Base-by-base conservation (phyloP, 2,329 filamentous ascomycete species). In the Apiospora phragmitis region DNA sequence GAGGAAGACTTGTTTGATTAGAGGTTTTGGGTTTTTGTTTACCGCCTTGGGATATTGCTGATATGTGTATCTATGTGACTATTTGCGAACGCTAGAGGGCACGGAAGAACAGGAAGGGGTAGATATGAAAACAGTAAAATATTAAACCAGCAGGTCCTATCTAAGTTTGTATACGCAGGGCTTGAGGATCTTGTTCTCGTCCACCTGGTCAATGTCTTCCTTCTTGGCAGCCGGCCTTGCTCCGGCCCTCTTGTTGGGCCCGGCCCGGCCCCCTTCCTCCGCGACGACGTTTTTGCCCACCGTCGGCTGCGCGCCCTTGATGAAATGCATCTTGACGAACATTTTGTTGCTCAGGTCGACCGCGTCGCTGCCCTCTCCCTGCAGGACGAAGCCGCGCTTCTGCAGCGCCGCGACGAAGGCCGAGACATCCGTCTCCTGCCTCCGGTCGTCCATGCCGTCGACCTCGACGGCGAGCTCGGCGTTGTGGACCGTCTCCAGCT, bases 261-360 rank as follows among this genome's bases (percentile, higher is more conserved):
- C 74, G 14, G 38, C 80, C 3, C 83, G 85, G 76, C 89, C 87
- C 81, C 91, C 90, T 24, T 91, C 92, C 90, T 89, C 73, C 18
- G 81, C 79, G 69, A 83, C 85, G 18, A 86, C 89, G 74, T 92
- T 90, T 84, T 97, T 97, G 32, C 94, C 94, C 79, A 90, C 92
- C 2, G 87, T 87, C 0, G 95, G 92, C 62, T 90, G 84, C 26
- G 90, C 90, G n/a, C 88, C 90, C 84, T 98, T 99, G 76, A 95
- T 86, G 81, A 99, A 99, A 76, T 92, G 90, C 94, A 99, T 95
- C 83, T 92, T 94, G 75, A 98, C 95, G 84, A 99, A 99, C 96
- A 99, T 99, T 84, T 93, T 97, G 83, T 99, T 99, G 70, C 88
- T 89, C 77, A 97, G 84, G 83, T 99, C 94, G 12, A 97, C 87